Evolutionary conservation across 2,329 filamentous ascomycete genomes (phyloP), one percentile per base, ranked within the genome.

Genomic region (Colletotrichum scovillei): DNA sequence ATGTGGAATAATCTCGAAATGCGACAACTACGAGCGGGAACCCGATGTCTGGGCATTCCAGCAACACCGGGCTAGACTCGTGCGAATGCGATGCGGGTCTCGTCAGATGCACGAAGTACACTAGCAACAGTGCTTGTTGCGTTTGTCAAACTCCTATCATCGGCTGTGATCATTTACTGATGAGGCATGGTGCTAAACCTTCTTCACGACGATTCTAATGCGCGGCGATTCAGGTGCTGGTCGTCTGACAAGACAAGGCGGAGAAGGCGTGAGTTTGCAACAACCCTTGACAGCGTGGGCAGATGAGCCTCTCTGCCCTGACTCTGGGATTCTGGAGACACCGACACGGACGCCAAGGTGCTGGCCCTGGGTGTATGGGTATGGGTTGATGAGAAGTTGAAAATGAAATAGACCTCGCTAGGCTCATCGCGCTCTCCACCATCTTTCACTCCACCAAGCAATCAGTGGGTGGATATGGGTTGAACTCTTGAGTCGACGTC

Each of bases 221-320:
- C 63, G 60, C 59, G 59, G 55, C 67, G 67, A 73, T n/a, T 73
- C 70, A 73, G 70, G 30, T 60, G 52, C 60, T 55, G 35, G 60
- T 70, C 70, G 42, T 12, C 46, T 60, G 60, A 73, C 35, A 35
- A 22, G 67, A 59, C 53, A 56, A 12, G 22, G 53, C 58, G 49
- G 65, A 46, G 52, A 59, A 53, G n/a, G 11, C 62, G 22, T 19
- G 49, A 52, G 42, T n/a, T 49, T 49, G 42, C 42, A 57, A 46
- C 46, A 24, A 46, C 24, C 38, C 55, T 53, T 16, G 52, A 55
- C 32, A 9, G 56, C 32, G 22, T 26, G 22, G 11, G 16, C 38
- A 57, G 60, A 42, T 24, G 55, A 53, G 60, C 67, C 32, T 58
- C 58, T 46, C 49, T 57, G 59, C 55, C 53, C 66, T 69, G 38